Evolutionary conservation across 306 rosid species (phyloP).

Genomic region (Prunus dulcis): DNA sequence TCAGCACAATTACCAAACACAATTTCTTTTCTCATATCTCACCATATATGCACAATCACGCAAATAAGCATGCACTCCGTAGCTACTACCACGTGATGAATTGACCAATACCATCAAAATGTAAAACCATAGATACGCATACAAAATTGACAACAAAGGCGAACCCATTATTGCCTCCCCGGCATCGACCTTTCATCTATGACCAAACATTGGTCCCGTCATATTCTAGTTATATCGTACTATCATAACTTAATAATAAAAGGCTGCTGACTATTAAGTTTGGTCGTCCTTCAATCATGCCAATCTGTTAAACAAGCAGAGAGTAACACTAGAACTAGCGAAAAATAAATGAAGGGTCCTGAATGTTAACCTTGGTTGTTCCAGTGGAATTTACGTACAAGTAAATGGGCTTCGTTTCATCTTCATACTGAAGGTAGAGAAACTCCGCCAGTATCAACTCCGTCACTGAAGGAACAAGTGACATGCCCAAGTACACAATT

Average conservation of each 20-base stretch:
- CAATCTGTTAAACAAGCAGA: neutral
- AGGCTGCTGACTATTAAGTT: neutral
- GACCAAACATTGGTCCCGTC: neutral
- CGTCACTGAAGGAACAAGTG: conserved; percentile 88
- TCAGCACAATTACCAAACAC: neutral
- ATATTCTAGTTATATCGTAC: neutral
- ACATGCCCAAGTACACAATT: conserved; percentile 92
- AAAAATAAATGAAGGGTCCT: neutral
- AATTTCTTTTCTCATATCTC: neutral
- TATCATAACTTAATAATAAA: neutral
- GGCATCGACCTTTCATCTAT: neutral
- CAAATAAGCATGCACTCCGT: neutral
- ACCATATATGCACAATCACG: neutral
- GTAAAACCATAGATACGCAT: neutral
- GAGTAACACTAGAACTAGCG: neutral
- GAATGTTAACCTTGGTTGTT: conserved; percentile 68
- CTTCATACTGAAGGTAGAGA: conserved; percentile 86
- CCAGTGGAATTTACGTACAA: conserved; percentile 94
- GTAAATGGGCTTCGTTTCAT: conserved; percentile 74
- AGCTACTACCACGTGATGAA: neutral
- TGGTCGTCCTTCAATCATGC: neutral
- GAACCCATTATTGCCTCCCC: neutral
- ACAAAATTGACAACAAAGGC: neutral
- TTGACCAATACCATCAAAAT: neutral
- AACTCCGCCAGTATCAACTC: conserved; percentile 93